phyloP scores from a whole-genome alignment of 192 early-diverging fungal species.

The Coemansia sp. region DNA sequence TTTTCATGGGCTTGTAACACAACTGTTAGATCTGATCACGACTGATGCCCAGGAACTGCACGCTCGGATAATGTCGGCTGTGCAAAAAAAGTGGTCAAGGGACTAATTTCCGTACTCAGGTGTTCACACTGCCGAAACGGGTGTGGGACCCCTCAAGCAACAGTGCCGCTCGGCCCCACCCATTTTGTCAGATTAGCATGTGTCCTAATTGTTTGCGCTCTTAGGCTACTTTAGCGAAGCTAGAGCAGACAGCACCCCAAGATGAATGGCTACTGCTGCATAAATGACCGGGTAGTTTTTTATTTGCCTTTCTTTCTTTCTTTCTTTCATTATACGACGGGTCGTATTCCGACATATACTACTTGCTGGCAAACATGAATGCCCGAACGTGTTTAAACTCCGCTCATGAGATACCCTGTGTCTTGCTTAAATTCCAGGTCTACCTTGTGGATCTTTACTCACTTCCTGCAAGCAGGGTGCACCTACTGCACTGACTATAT shows the following conservation, averaged over 20 bases:
- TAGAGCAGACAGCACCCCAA: not conserved
- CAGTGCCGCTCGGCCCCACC: not conserved
- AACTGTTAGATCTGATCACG: not conserved
- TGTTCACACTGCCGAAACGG: not conserved
- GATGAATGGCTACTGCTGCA: not conserved
- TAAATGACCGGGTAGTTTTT: not conserved
- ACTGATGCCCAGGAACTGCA: not conserved
- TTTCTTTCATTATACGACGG: not conserved
- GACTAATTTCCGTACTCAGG: constrained; percentile 3
- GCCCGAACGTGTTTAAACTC: not conserved
- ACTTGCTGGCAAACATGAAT: not conserved
- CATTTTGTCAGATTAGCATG: not conserved
- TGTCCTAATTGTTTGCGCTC: not conserved
- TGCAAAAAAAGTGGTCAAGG: constrained; percentile 1
- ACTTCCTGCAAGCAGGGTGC: not conserved
- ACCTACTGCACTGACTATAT: not conserved
- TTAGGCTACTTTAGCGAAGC: not conserved
- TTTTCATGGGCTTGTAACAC: not conserved
- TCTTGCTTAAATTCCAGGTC: constrained; percentile 6
- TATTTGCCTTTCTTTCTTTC: no score
- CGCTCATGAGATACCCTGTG: not conserved
- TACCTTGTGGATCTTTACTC: not conserved
- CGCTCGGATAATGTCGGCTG: not conserved
- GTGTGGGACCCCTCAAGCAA: not conserved
- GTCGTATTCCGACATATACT: not conserved